These are phyloP conservation scores for Teunomyces tritomae DNA, from an alignment of 805 yeast genomes.

Conservation along the genomic window DNA sequence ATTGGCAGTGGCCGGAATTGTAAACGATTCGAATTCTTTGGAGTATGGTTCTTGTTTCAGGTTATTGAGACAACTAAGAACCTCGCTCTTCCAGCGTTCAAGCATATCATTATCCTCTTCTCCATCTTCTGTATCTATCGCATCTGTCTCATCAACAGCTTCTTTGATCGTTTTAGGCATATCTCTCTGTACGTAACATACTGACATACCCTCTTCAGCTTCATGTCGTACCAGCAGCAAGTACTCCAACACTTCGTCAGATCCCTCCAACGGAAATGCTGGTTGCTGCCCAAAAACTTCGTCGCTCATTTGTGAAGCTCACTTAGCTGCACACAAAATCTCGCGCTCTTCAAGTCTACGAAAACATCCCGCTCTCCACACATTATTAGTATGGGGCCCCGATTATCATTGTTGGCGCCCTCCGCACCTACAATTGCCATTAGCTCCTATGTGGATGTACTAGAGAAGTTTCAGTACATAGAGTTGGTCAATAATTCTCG, in stretches of 20 bases:
- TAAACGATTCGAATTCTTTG: background rate
- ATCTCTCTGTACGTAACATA: constrained; percentile 8
- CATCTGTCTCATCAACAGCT: constrained; percentile 1
- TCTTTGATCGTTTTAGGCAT: background rate
- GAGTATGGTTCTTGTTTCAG: background rate
- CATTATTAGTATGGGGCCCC: constrained; percentile 69
- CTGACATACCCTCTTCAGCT: constrained; percentile 23
- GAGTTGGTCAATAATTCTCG: constrained; percentile 76
- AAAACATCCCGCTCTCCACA: background rate
- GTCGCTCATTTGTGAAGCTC: constrained; percentile 10
- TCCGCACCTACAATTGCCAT: constrained; percentile 90
- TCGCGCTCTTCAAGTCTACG: background rate
- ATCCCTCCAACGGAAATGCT: constrained; percentile 21
- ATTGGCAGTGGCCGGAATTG: constrained; percentile 23
- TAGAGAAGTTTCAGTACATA: constrained; percentile 71
- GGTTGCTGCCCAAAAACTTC: constrained; percentile 29
- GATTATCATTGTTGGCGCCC: constrained; percentile 81
- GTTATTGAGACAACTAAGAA: background rate
- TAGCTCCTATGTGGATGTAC: constrained; percentile 82
- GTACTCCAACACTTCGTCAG: constrained; percentile 20
- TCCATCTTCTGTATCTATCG: background rate
- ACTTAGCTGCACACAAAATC: background rate
- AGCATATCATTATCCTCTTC: constrained; percentile 1
- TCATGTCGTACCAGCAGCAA: constrained; percentile 29
- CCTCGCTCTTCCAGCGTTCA: background rate